Evolutionary conservation across 176 grass and related monocot genomes (phyloP).

Genomic region (Oryza nivara): DNA sequence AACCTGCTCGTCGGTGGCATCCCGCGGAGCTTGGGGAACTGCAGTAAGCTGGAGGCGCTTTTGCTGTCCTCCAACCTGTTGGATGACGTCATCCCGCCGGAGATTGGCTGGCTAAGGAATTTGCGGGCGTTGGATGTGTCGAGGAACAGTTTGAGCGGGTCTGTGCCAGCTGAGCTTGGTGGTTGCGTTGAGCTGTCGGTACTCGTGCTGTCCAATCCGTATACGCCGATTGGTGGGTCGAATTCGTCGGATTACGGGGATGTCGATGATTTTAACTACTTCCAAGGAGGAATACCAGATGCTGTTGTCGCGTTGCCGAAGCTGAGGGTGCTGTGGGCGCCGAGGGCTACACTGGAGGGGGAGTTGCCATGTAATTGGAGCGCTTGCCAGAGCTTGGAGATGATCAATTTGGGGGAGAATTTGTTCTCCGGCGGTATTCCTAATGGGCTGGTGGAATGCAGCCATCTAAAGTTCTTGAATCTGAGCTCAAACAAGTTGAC

Average conservation of each 20-base stretch:
- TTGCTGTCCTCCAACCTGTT: conserved; percentile 73
- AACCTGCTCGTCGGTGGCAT: conserved; percentile 79
- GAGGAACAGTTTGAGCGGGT: conserved; percentile 80
- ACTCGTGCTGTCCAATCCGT: conserved; percentile 75
- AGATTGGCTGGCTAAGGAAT: conserved; percentile 67
- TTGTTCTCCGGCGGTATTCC: conserved; percentile 73
- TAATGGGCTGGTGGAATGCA: conserved; percentile 57
- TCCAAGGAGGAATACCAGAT: conserved; percentile 71
- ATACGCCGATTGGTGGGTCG: conserved; percentile 25
- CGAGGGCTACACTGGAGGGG: conserved; percentile 79
- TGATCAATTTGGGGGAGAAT: conserved; percentile 90
- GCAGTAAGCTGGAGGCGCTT: conserved; percentile 54
- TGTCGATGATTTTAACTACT: conserved; percentile 88
- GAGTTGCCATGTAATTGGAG: conserved; percentile 72
- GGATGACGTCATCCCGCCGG: conserved; percentile 74
- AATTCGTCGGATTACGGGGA: conserved; percentile 42
- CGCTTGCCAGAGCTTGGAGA: conserved; percentile 71
- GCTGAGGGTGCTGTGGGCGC: conserved; percentile 89
- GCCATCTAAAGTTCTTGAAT: conserved; percentile 79
- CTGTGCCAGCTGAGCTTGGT: conserved; percentile 74
- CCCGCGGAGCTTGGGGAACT: conserved; percentile 72
- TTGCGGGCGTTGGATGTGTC: conserved; percentile 79
- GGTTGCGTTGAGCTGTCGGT: conserved; percentile 68
- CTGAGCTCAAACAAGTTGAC: conserved; percentile 79
- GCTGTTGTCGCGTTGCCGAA: conserved; percentile 60